Percentiles rank a stretch among this genome's conserved stretches.
These are phyloP conservation scores for Vaccinium darrowii DNA, from an alignment of 148 eudicot species.

Conservation along the genomic window DNA sequence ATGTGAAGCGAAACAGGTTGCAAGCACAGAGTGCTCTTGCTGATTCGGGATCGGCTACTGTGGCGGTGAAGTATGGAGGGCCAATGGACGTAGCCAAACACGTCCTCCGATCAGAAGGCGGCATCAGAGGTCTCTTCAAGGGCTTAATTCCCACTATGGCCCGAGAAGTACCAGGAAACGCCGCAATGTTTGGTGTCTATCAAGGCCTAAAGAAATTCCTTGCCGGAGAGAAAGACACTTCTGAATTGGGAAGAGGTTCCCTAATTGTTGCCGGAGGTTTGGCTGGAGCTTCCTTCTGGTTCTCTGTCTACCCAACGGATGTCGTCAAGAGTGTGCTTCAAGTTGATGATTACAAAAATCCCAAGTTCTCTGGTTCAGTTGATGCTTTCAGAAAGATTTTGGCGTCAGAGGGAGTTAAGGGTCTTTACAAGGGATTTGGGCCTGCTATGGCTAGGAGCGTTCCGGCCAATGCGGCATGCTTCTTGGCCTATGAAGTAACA, in stretches of 20 bases:
- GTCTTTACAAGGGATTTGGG: conserved; percentile 92
- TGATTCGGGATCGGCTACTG: conserved; percentile 39
- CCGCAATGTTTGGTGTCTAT: conserved; percentile 87
- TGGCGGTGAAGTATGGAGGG: conserved; percentile 76
- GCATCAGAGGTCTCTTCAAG: conserved; percentile 77
- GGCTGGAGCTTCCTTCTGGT: conserved; percentile 89
- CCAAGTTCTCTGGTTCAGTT: conserved; percentile 68
- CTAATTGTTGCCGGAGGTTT: conserved; percentile 76
- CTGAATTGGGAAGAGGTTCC: conserved; percentile 70
- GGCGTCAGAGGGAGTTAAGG: conserved; percentile 72
- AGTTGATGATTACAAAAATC: conserved; percentile 76
- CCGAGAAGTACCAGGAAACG: conserved; percentile 94
- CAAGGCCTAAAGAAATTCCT: conserved; percentile 68
- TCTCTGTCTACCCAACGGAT: conserved; percentile 75
- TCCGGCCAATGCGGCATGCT: conserved; percentile 98
- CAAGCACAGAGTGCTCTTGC: conserved; percentile 93
- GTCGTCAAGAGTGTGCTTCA: conserved; percentile 90
- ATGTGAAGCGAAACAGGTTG: conserved; percentile 42
- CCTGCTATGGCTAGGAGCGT: conserved; percentile 94
- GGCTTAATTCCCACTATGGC: conserved; percentile 86
- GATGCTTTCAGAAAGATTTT: conserved; percentile 74
- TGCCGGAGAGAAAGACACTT: conserved; percentile 83
- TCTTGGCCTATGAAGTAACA: conserved; percentile 92
- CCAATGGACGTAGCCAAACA: conserved; percentile 84
- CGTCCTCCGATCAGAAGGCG: conserved; percentile 72